Evolutionary conservation across 1,139 yeast genomes (phyloP).

Genomic region (Blastobotrys petasosporus): DNA sequence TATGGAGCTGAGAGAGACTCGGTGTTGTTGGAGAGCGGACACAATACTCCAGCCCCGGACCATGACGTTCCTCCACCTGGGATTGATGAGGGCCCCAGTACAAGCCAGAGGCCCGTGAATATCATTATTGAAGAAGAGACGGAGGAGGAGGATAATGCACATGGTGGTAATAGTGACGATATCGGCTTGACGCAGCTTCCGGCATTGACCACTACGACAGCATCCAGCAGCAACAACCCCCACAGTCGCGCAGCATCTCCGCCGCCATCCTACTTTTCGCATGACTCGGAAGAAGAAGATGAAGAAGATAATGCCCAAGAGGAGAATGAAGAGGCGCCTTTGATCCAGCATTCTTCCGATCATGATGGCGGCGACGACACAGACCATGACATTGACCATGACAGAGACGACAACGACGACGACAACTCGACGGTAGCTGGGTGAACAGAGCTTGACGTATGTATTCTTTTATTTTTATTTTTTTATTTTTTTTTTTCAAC

Average conservation of each 20-base stretch:
- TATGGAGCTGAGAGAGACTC: slow-evolving; percentile 48
- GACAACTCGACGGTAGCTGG: too few relatives aligned
- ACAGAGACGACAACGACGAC: neutral
- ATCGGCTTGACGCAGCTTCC: slow-evolving; percentile 4
- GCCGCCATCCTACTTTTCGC: slow-evolving; percentile 27
- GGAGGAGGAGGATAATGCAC: neutral
- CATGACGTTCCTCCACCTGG: slow-evolving; percentile 11
- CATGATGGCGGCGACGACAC: neutral
- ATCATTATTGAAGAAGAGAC: neutral
- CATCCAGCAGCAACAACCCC: neutral
- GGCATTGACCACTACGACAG: neutral
- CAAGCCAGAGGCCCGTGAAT: neutral
- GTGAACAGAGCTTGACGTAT: too few relatives aligned
- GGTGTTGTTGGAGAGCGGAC: slow-evolving; percentile 34
- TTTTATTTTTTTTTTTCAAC: neutral
- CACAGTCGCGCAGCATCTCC: slow-evolving; percentile 18
- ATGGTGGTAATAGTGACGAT: neutral
- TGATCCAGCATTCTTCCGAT: neutral
- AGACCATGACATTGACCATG: neutral
- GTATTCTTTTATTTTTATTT: neutral
- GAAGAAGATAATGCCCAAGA: slow-evolving; percentile 12
- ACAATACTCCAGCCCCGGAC: slow-evolving; percentile 7
- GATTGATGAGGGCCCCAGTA: slow-evolving; percentile 8
- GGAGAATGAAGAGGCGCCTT: neutral
- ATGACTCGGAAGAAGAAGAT: slow-evolving; percentile 16